Evolutionary conservation across 2,329 filamentous ascomycete genomes (phyloP).

Genomic region (Falciphora oryzae): DNA sequence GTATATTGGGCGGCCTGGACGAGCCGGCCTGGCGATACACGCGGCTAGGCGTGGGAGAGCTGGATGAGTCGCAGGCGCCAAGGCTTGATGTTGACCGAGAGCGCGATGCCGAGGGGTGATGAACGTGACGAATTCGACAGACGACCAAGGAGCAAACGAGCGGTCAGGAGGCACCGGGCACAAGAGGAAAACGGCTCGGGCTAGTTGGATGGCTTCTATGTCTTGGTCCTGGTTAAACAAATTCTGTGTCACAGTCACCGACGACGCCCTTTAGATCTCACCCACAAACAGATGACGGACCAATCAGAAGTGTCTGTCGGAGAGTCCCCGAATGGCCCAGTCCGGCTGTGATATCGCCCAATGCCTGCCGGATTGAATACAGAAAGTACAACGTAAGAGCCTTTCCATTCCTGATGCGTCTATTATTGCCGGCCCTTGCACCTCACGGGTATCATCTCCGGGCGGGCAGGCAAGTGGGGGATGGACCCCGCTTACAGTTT

Average conservation of each 20-base stretch:
- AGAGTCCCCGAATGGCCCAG: too few relatives aligned
- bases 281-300: too few relatives aligned
- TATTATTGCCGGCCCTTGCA: too few relatives aligned
- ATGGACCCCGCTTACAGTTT: neutral
- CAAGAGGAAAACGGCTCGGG: neutral
- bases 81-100: neutral
- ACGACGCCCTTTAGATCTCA: too few relatives aligned
- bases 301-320: too few relatives aligned
- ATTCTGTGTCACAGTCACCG: neutral
- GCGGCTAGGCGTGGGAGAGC: neutral
- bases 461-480: neutral
- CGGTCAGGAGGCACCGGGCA: neutral
- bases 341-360: neutral
- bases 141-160: neutral
- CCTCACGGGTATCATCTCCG: too few relatives aligned
- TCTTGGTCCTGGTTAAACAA: neutral
- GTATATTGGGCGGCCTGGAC: too few relatives aligned
- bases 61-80: neutral
- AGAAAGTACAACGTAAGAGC: neutral
- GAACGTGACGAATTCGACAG: slow-evolving; percentile 8
- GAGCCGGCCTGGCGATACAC: neutral
- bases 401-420: too few relatives aligned
- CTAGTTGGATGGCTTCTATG: neutral
- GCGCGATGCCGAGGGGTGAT: neutral
- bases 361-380: neutral